Evolutionary conservation across 2,329 filamentous ascomycete species (phyloP), one percentile per base, ranked within the genome.

Genomic region (Alternaria angustiovoidea): DNA sequence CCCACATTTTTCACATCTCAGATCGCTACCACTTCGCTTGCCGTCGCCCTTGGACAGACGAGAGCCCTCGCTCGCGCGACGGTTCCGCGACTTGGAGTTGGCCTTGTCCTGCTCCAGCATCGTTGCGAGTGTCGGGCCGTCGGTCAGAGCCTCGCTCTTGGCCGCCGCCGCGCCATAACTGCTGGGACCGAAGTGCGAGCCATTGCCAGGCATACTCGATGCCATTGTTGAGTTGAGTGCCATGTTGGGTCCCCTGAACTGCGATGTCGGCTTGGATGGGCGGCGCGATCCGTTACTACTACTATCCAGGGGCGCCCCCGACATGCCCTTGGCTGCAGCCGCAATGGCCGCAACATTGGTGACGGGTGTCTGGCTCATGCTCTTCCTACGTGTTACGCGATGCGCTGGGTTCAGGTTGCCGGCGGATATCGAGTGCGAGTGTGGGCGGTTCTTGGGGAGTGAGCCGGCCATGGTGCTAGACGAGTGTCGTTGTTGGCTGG

Each of bases 1-100:
- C 81, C 94, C 94, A 85, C 95, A 99, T 82, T 94, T 94, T 79
- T 97, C 93, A 84, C 95, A 99, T 81, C 91, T 93, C 78, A 99
- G 88, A 80, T 98, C 94, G 75, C 89, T 88, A 75, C 89, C 88
- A 82, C 88, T 91, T 80, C 93, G 94, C 83, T 88, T 89, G 69
- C 87, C 86, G 73, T 94, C 91, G 70, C 91, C 89, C 81, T 95
- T 96, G 73, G 86, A 83, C 64, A 94, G 85, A 71, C 91, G 89
- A 69, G 94, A 92, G 64, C 93, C 94, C 78, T 98, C 94, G 78
- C 94, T 97, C 62, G 93, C 87, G 67, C 88, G 84, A 59, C 88
- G 83, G 70, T 85, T 84, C 63, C 86, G 83, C 68, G 75, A 75
- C 73, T 85, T 86, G 74, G 82, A 81, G 72, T 79, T 83, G 67